Evolutionary conservation across 1,284 basidiomycete genomes (phyloP).

Genomic region (Ceratobasidium sp.): DNA sequence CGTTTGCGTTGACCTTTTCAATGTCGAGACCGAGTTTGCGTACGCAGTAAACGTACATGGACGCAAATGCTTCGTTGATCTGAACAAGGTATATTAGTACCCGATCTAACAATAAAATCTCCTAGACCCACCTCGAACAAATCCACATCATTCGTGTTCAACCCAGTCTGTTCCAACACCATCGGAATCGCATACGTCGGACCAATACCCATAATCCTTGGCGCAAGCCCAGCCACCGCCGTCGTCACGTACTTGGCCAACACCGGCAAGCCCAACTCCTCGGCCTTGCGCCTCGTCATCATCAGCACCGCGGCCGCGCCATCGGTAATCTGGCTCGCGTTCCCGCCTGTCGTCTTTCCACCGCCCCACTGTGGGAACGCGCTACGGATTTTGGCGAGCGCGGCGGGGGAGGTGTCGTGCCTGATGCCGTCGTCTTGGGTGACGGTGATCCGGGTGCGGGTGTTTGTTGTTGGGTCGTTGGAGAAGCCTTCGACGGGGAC

Average conservation of each 20-base stretch:
- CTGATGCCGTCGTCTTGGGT: slow-evolving; percentile 85
- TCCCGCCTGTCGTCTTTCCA: slow-evolving; percentile 85
- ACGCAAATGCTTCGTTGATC: slow-evolving; percentile 89
- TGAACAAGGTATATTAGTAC: not conserved
- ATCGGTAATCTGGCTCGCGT: slow-evolving; percentile 95
- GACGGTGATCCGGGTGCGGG: slow-evolving; percentile 70
- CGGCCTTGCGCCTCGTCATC: slow-evolving; percentile 85
- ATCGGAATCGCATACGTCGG: slow-evolving; percentile 60
- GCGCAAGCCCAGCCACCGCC: slow-evolving; percentile 77
- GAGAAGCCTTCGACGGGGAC: slow-evolving; percentile 73
- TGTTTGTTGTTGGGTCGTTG: slow-evolving; percentile 60
- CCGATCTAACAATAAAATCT: not conserved
- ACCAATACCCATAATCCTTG: slow-evolving; percentile 72
- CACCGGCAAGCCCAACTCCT: slow-evolving; percentile 83
- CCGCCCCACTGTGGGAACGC: slow-evolving; percentile 70
- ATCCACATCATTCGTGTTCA: slow-evolving; percentile 57
- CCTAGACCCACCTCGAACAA: slow-evolving; percentile 53
- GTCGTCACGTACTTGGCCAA: slow-evolving; percentile 85
- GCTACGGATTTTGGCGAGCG: slow-evolving; percentile 63
- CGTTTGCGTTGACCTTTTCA: slow-evolving; percentile 62
- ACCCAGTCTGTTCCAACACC: slow-evolving; percentile 61
- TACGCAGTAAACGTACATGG: slow-evolving; percentile 78
- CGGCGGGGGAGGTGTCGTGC: slow-evolving; percentile 78
- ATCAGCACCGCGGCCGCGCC: slow-evolving; percentile 93
- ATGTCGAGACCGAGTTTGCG: slow-evolving; percentile 61